Evolutionary conservation across 805 yeast genomes (phyloP), one percentile per base, ranked within the genome.

Genomic region (Starmerella bacillaris): DNA sequence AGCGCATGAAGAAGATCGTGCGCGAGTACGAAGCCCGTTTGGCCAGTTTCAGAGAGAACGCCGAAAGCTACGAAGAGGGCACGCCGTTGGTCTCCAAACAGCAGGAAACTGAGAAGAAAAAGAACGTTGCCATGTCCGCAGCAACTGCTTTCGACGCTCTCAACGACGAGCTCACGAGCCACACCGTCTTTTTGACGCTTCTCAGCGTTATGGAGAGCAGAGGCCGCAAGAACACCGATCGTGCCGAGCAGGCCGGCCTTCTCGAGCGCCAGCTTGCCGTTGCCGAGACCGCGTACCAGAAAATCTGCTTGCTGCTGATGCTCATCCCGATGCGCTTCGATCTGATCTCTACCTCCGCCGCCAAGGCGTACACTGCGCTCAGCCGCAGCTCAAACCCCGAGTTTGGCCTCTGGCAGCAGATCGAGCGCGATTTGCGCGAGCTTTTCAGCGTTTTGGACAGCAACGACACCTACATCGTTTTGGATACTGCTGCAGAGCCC

Each of bases 141-240:
- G 52, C 26, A n/a, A 15, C 22, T 8, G 22, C 19, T 15, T 26
- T 61, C 61, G 45, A 28, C 12, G 33, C 43, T 47, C 29, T 24
- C 18, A 39, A 36, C 17, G 21, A 18, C 21, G 53, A 47, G 27
- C 46, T 54, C 30, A 43, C 61, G n/a, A 39, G 59, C 38, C 64
- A 60, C 14, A 66, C 63, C 37, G 72, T 83, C 37, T 82, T 84
- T 63, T 63, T 72, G 38, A 70, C 78, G 24, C 65, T 89, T 54
- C 69, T 75, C 54, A 58, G 71, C 36, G 73, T 89, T 38, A 62
- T 78, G 40, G 96, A 89, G 58, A 67, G 83, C 33, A 75, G 98
- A 61, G 98, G 98, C 64, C 84, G 84, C 66, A 86, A 80, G 65
- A 83, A 80, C 56, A 77, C 82, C 43, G 94, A 86, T 56, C 71